Base-by-base conservation (phyloP, 1,284 basidiomycete species). In the Waitea zeae region DNA sequence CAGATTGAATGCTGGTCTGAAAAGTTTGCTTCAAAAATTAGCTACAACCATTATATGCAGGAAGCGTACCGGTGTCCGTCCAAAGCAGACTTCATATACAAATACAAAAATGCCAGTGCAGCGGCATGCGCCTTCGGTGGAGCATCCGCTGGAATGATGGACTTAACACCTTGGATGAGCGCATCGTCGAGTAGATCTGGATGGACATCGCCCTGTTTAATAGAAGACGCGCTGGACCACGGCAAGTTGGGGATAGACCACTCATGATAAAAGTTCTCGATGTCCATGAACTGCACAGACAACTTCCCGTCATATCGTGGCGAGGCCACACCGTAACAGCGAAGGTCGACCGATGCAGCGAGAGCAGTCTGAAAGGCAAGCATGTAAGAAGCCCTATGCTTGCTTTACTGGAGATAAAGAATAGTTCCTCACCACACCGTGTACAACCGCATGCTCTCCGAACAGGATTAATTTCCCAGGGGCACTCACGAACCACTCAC, bases 401-500 rank as follows among this genome's bases (percentile, higher is more conserved):
- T 27, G 20, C 15, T 27, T 18, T 29, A 27, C 27, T 3, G 37
- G 40, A 20, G 40, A 17, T n/a, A n/a, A n/a, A n/a, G n/a, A n/a
- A n/a, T n/a, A n/a, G n/a, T n/a, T 12, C 71, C 83, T 66, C 52
- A 88, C 86, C 36, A 92, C 83, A 37, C 95, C 95, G 52, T 98
- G 84, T 15, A 99, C 95, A 36, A 99, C 95, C 12, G 95, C 95
- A 57, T 99, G 95, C 58, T 99, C 95, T 36, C 95, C 95, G 46
- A 98, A 98, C 38, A 99, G 57, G 45, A 99, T 98, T 41, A 98
- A 86, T 55, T 99, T 99, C 30, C 95, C 95, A 5, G 95, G 95
- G 4, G 95, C 86, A 38, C 87, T 90, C 38, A 95, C 80, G 38
- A 92, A 68, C 80, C 80, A 86, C 47, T 81, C 77, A 31, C 70